Evolutionary conservation across 768 basidiomycete species (phyloP), one percentile per base, ranked within the genome.

Genomic region (Leccinum broughii): DNA sequence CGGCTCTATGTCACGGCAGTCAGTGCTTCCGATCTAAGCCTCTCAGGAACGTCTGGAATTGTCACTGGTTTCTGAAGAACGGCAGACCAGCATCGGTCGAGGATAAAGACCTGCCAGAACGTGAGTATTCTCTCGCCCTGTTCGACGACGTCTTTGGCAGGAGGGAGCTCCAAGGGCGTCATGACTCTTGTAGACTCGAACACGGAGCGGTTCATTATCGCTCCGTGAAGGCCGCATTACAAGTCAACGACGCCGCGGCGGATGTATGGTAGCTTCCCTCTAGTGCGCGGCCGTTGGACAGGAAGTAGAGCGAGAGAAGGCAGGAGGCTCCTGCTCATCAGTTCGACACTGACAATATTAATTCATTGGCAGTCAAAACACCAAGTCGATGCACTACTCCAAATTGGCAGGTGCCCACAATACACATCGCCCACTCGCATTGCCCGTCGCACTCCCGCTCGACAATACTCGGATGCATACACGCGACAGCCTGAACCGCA

Each of bases 51-150:
- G 64, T 92, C 89, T 14, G 85, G 83, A 48, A 92, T 84, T 46
- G 85, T 77, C 9, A 79, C 76, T 4, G 89, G 88, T 62, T 87
- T 86, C 32, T 84, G 85, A 6, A 92, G 80, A 10, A 85, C 82
- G 6, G 87, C 85, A 22, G 90, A 90, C 89, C 90, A 92, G 68
- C 89, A 90, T 32, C 87, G 83, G 73, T 93, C 91, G 63, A 92
- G 77, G 66, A 85, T 84, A 73, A 86, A 93, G 11, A 90, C 88
- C 69, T 92, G 89, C 91, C 91, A 93, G 66, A 93, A 93, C 0
- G 90, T 81, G 41, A 86, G 72, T 58, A 91, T 85, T 46, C 88
- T 80, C 68, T 92, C 89, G 51, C 86, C 88, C 50, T 87, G 85
- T 64, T 85, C 84, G 52, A 86, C 71, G 44, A 81, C 76, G 63